phyloP scores from a whole-genome alignment of 1,284 basidiomycete genomes.

The Apiotrichum veenhuisii region DNA sequence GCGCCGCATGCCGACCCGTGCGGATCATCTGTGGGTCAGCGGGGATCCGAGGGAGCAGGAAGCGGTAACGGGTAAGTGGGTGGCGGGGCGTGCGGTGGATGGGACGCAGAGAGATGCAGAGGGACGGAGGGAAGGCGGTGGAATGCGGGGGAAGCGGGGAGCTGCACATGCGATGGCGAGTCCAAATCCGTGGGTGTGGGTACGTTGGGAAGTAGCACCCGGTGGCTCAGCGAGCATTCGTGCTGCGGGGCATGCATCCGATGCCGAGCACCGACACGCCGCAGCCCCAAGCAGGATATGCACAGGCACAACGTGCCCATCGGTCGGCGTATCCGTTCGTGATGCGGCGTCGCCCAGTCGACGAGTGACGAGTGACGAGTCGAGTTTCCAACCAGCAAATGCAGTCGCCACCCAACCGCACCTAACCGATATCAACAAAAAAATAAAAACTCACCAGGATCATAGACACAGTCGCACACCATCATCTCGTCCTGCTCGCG shows the following conservation, averaged over 20 bases:
- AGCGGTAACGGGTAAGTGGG: not conserved
- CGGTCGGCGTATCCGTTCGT: no score
- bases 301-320: no score
- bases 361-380: no score
- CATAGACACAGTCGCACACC: conserved; percentile 80
- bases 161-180: no score
- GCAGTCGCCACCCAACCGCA: not conserved
- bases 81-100: not conserved
- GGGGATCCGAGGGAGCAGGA: not conserved
- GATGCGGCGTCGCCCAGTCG: no score
- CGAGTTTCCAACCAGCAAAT: no score
- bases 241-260: not conserved
- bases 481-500: conserved; percentile 86
- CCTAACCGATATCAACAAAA: not conserved
- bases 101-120: not conserved
- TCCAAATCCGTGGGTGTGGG: no score
- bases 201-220: no score
- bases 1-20: conserved; percentile 75
- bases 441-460: conserved; percentile 61
- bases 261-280: no score
- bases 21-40: conserved; percentile 50
- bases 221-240: no score
- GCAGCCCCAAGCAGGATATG: no score
- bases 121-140: not conserved
- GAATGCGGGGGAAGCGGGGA: not conserved